Conservation (phyloP, 2,329 filamentous ascomycete species). For the Zymoseptoria crescenta region DNA sequence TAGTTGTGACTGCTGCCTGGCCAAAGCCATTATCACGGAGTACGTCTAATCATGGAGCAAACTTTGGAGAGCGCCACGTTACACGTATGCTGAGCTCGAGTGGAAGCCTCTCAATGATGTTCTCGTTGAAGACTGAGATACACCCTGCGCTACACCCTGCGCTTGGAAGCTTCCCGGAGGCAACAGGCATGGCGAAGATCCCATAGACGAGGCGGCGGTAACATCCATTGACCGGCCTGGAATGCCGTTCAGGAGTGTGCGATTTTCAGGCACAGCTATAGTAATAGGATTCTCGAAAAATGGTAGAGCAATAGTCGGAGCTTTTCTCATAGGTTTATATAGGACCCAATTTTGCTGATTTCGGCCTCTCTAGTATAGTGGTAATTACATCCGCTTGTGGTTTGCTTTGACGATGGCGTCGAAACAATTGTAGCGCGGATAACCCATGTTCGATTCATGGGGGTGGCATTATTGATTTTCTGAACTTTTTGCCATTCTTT, state of each 20-base stretch:
- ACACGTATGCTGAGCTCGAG: too few species aligned
- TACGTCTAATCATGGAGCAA: too few species aligned
- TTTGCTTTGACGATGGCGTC: neutral
- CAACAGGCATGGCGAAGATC: too few species aligned
- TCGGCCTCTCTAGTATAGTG: constrained; percentile 6
- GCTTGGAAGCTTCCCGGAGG: too few species aligned
- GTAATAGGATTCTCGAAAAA: neutral
- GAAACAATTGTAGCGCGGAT: constrained; percentile 1
- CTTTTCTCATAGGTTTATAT: neutral
- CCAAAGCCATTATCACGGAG: too few species aligned
- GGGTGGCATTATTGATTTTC: constrained; percentile 1
- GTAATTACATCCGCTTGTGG: constrained; percentile 9
- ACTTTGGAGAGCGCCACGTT: too few species aligned
- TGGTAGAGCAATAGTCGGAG: neutral
- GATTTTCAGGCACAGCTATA: neutral
- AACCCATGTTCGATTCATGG: constrained; percentile 10
- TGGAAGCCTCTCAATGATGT: too few species aligned
- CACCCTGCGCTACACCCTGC: too few species aligned
- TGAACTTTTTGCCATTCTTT: neutral
- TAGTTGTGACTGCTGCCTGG: too few species aligned
- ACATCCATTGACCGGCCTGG: neutral
- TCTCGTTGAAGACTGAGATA: too few species aligned
- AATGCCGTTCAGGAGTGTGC: neutral
- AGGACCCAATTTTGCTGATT: neutral
- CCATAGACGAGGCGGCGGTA: too few species aligned